Evolutionary conservation across 164 flowering plant species (phyloP).

Genomic region (Sedum album): DNA sequence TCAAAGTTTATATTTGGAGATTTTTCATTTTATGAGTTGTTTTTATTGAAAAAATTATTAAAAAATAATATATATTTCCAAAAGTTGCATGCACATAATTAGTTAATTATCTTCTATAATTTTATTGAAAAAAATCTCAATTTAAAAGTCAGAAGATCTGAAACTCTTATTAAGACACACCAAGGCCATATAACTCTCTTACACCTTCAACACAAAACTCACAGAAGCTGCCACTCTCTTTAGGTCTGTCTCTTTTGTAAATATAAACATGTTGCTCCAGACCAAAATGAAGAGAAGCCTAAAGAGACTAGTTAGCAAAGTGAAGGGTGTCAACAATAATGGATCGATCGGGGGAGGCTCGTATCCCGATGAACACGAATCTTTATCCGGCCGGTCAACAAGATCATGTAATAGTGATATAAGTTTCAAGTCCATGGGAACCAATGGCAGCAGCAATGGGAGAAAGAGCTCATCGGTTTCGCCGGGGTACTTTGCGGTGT

Average conservation of each 20-base stretch:
- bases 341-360: background rate
- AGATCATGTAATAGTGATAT: background rate
- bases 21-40: too few species aligned
- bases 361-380: background rate
- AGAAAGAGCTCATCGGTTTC: slow-evolving; percentile 28
- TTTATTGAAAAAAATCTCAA: too few species aligned
- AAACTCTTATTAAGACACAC: background rate
- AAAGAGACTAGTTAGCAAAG: slow-evolving; percentile 46
- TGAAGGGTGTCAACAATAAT: slow-evolving; percentile 18
- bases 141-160: slow-evolving; percentile 4
- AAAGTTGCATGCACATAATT: background rate
- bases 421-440: slow-evolving; percentile 7
- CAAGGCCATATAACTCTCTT: background rate
- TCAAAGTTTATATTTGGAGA: background rate
- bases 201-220: background rate
- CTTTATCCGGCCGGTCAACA: slow-evolving; percentile 10
- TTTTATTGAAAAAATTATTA: too few species aligned
- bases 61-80: too few species aligned
- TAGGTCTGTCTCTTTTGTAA: background rate
- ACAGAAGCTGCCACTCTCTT: too few species aligned
- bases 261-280: slow-evolving; percentile 22
- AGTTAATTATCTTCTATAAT: too few species aligned
- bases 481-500: slow-evolving; percentile 55
- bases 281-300: slow-evolving; percentile 32
- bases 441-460: background rate